Base-by-base conservation (phyloP, 2,329 filamentous ascomycete species). In the Colletotrichum incanum region DNA sequence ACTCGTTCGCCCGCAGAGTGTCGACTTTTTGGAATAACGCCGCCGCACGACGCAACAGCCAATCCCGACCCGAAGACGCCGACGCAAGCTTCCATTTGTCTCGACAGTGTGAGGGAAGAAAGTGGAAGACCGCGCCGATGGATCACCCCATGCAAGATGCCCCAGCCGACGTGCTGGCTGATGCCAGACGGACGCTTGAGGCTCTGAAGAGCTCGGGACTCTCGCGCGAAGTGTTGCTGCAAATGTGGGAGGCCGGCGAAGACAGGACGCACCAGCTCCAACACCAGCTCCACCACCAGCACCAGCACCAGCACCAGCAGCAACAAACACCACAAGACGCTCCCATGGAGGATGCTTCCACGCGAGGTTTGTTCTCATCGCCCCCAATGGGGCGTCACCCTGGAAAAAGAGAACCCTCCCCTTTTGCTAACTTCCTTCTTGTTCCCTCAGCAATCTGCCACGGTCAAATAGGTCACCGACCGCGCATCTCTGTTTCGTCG, bases 401-500 rank as follows among this genome's bases (percentile, higher is more conserved):
- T 4, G 18, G 47, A 16, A 52, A 5, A 39, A 26, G n/a, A 28
- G 31, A 28, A n/a, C n/a, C n/a, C 34, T 11, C 11, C 31, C 31
- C 23, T 31, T 31, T 31, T 54, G 58, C 67, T 73, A 71, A 73
- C 61, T 41, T 45, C 77, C 65, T 76, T 82, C 67, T 82, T 84
- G 64, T 73, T 82, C 34, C 78, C 80, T 16, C 67, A 71, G 71
- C 71, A 14, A 80, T 81, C n/a, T 79, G 81, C 1, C 84, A 83
- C 45, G 79, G 79, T 56, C 83, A 84, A 31, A 71, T 75, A 69
- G 73, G 75, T 47, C 77, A 78, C 75, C 83, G 83, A 43, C 82
- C 84, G 43, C 80, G 84, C 60, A 85, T 86, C 65, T 85, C 84
- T n/a, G 81, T 85, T 43, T 88, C 86, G 0, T 87, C 86, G 3